These are phyloP conservation scores for Aspergillus glaucus DNA, from an alignment of 2,329 filamentous ascomycete genomes.

Conservation along the genomic window DNA sequence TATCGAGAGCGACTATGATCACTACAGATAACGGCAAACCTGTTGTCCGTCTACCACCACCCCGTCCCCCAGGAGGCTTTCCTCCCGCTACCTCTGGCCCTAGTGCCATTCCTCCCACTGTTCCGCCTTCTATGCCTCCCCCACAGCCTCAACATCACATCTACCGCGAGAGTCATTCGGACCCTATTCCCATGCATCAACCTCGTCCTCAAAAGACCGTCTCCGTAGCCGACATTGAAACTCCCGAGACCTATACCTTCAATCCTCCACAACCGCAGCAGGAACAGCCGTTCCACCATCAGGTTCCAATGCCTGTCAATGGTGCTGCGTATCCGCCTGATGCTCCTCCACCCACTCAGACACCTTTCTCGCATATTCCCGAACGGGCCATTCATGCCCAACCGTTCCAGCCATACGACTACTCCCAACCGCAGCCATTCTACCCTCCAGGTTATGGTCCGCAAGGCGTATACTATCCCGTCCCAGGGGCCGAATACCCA, in stretches of 20 bases:
- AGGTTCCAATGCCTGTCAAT: constrained; percentile 66
- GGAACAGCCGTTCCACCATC: constrained; percentile 88
- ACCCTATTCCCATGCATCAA: constrained; percentile 75
- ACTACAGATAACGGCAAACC: constrained; percentile 60
- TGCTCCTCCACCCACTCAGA: constrained; percentile 59
- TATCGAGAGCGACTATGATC: constrained; percentile 59
- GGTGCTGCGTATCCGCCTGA: constrained; percentile 51
- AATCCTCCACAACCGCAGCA: constrained; percentile 58
- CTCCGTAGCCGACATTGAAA: constrained; percentile 87
- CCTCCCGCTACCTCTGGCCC: constrained; percentile 15
- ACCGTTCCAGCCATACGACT: constrained; percentile 74
- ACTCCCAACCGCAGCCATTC: constrained; percentile 51
- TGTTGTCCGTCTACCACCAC: constrained; percentile 75
- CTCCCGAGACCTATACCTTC: constrained; percentile 59
- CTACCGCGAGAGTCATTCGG: constrained; percentile 55
- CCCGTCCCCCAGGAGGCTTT: constrained; percentile 28
- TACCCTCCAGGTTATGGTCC: constrained; percentile 54
- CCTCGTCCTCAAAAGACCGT: constrained; percentile 91
- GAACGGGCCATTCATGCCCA: constrained; percentile 87
- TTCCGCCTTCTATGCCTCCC: constrained; percentile 28
- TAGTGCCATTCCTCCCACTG: constrained; percentile 11
- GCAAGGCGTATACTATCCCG: constrained; percentile 64
- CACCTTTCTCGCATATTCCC: constrained; percentile 84
- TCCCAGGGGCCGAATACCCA: constrained; percentile 33
- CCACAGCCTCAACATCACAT: constrained; percentile 50